These are phyloP conservation scores for Citrullus amarus DNA, from an alignment of 306 rosid species.

Conservation along the genomic window DNA sequence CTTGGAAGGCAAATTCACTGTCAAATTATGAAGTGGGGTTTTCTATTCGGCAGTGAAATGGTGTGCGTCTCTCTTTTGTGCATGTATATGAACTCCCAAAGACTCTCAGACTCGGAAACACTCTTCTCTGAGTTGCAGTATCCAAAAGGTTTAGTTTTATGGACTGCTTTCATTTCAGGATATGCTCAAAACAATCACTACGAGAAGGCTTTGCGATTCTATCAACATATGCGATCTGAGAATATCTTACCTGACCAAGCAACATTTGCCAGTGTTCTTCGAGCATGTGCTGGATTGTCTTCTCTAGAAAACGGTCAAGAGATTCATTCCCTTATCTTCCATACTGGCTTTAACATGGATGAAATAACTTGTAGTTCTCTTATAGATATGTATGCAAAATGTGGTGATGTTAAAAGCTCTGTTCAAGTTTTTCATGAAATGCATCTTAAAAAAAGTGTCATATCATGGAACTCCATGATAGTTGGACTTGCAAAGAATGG, in stretches of 20 bases:
- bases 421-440: neutral
- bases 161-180: slow-evolving; percentile 9
- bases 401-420: neutral
- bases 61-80: slow-evolving; percentile 2
- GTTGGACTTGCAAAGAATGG: slow-evolving; percentile 3
- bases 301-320: neutral
- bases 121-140: slow-evolving; percentile 2
- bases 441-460: neutral
- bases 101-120: neutral
- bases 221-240: neutral
- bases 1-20: slow-evolving; percentile 4
- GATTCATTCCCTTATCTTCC: neutral
- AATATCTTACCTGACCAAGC: slow-evolving; percentile 2
- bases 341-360: slow-evolving; percentile 1
- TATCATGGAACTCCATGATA: slow-evolving; percentile 7
- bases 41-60: neutral
- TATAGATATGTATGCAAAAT: slow-evolving; percentile 4
- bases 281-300: neutral
- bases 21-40: neutral
- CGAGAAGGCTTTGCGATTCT: slow-evolving; percentile 1
- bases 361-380: neutral
- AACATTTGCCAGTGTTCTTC: neutral
- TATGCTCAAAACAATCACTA: neutral
- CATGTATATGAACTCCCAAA: slow-evolving; percentile 5
- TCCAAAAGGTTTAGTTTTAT: neutral